Evolutionary conservation across 768 basidiomycete genomes (phyloP).

Genomic region (Auriscalpium vulgare): DNA sequence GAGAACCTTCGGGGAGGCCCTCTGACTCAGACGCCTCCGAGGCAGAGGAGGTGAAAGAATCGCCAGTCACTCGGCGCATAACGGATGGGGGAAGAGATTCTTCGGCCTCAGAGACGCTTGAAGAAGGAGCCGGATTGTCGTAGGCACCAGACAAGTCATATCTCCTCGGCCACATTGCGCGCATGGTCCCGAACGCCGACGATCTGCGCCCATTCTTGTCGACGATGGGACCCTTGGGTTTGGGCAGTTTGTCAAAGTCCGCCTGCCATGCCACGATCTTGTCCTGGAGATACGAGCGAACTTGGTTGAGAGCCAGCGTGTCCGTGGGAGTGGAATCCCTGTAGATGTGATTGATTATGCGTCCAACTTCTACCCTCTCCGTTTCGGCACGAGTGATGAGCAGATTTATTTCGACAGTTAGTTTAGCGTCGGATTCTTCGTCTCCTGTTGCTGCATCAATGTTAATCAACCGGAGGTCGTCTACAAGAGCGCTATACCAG

Average conservation of each 20-base stretch:
- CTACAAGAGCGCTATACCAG: constrained; percentile 72
- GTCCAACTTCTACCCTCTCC: constrained; percentile 65
- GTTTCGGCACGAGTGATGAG: constrained; percentile 68
- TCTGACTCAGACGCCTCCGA: constrained; percentile 69
- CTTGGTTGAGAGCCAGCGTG: constrained; percentile 80
- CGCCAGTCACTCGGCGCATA: constrained; percentile 40
- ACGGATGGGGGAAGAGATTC: constrained; percentile 38
- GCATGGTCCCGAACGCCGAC: constrained; percentile 57
- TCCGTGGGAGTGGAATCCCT: constrained; percentile 74
- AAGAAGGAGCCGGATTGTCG: constrained; percentile 49
- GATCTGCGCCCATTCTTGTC: constrained; percentile 45
- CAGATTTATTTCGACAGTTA: constrained; percentile 54
- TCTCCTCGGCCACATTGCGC: constrained; percentile 63
- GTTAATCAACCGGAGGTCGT: constrained; percentile 68
- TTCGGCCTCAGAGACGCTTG: constrained; percentile 69
- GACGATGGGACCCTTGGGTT: constrained; percentile 44
- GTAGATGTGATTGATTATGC: constrained; percentile 73
- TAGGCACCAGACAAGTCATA: constrained; percentile 47
- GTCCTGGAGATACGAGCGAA: constrained; percentile 83
- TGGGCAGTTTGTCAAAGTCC: constrained; percentile 82
- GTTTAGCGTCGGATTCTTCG: constrained; percentile 55
- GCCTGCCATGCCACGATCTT: constrained; percentile 95
- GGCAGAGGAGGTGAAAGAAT: constrained; percentile 56
- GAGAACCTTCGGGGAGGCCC: constrained; percentile 22
- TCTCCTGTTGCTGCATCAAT: constrained; percentile 78